Evolutionary conservation across 2,329 filamentous ascomycete species (phyloP), one percentile per base, ranked within the genome.

Genomic region (Venturiaceae sp.): DNA sequence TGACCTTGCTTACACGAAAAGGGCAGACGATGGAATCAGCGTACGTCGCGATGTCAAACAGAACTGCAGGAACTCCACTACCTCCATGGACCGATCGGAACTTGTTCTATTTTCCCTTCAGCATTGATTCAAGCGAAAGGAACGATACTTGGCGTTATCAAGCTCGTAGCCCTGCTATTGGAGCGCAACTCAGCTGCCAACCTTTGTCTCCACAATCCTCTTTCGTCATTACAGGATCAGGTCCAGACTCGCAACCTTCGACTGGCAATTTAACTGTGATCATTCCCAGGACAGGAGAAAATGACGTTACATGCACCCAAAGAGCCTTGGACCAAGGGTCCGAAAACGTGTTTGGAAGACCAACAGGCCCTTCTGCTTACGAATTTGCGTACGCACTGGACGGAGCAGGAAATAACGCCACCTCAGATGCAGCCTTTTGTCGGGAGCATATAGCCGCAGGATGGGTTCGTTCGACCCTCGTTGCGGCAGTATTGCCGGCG

Each of bases 31-130:
- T 55, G 3, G 72, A 77, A 53, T 72, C 75, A 7, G 77, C 77
- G 52, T 66, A 80, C 2, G 61, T 75, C 0, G 66, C 71, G 0
- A 69, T 76, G 55, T 75, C 80, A 0, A 83, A 84, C 26, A 47
- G 75, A 0, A 76, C 74, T 0, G 62, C 65, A 0, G 69, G 70
- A 0, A 80, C 77, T 0, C 62, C 70, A 0, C 65, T 84, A 0
- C 77, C 80, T 0, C 64, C 79, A 0, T 85, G 83, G 82, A 71
- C 76, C 0, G 74, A 79, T 1, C 28, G 66, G 0, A 62, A 71
- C 0, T 73, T 71, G 13, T 77, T 74, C 9, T 85, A 83, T 47
- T 60, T 82, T 0, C 78, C 80, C 0, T 73, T 80, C 39, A 61
- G 63, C 11, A 7, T 66, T 1, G 9, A 55, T 3, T 7, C 52